A percentile compares a stretch with the other conserved stretches of the same genome.
Conservation (phyloP, 2,329 filamentous ascomycete genomes). For the Ceratocystis alfenasii region DNA sequence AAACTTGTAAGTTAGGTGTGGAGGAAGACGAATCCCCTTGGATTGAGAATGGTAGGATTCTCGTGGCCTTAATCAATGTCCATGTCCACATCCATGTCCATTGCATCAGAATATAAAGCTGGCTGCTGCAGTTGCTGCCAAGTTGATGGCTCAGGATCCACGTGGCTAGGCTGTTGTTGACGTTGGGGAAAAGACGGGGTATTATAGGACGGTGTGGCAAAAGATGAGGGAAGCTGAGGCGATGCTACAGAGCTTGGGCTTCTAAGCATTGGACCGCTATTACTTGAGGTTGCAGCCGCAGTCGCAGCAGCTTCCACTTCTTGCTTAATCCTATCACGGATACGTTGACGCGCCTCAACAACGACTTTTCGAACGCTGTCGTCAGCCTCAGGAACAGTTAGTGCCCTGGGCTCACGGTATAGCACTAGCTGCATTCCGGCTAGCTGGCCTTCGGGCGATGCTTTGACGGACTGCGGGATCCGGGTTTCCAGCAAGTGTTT, state of each 20-base stretch:
- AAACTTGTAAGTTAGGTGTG: too few species aligned
- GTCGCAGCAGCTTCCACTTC: conserved; percentile 2
- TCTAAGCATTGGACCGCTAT: neutral
- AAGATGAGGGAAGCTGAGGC: neutral
- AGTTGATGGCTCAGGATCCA: neutral
- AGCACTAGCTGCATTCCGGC: conserved; percentile 65
- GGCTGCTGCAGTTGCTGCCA: conserved; percentile 13
- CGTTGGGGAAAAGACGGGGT: neutral
- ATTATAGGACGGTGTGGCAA: neutral
- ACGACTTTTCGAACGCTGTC: conserved; percentile 75
- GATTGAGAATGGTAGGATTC: neutral
- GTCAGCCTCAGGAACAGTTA: conserved; percentile 61
- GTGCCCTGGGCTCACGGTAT: conserved; percentile 65
- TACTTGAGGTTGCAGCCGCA: neutral
- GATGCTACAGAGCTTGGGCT: neutral
- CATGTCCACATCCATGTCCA: conserved; percentile 22
- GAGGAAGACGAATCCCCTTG: neutral
- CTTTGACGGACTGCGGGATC: conserved; percentile 47
- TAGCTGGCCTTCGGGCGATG: conserved; percentile 29
- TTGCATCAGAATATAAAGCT: conserved; percentile 18
- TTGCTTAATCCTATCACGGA: conserved; percentile 45
- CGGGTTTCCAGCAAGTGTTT: conserved; percentile 64
- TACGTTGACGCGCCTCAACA: conserved; percentile 60
- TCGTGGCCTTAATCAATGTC: conserved; percentile 16
- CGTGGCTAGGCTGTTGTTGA: neutral